Evolutionary conservation across 2,329 filamentous ascomycete genomes (phyloP), one percentile per base, ranked within the genome.

Genomic region (Beauveria australis): DNA sequence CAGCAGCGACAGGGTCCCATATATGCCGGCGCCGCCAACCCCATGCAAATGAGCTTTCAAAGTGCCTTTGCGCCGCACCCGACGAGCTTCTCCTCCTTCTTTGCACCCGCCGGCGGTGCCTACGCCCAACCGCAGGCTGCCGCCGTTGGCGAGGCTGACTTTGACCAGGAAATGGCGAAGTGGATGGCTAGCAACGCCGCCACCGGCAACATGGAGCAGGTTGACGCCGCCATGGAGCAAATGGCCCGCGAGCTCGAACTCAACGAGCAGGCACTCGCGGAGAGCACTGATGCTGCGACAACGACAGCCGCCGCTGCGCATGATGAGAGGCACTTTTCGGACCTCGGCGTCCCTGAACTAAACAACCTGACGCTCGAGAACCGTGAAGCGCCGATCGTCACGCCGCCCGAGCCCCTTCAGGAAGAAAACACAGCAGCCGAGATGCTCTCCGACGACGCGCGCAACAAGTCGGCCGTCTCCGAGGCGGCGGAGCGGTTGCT

Each of bases 221-320:
- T 78, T 3, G 74, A 77, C 54, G 74, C 74, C 22, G 72, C 73
- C 58, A 77, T 78, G 73, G 75, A 77, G 41, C 70, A 75, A 59
- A 71, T 78, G 64, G 76, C 76, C 6, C 70, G 68, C 14, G 74
- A 78, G 59, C 66, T 78, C 9, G 74, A 76, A 46, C 67, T 72
- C 59, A 72, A 71, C 63, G 71, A 75, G n/a, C 66, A 68, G 10
- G 63, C 65, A 3, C 64, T 72, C 37, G 66, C 66, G 3, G 67
- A 67, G 37, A 41, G 37, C n/a, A 56, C 64, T 1, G 56, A 55
- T 8, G 24, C 30, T 5, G 8, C 14, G 48, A 64, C 12, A 53
- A 62, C 48, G 62, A 59, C 53, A 8, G 44, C 57, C 5, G 33
- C 33, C 33, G 12, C 14, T 16, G 46, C 40, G 16, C 33, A 56